Evolutionary conservation across 768 basidiomycete species (phyloP).

Genomic region (Pholiota microspora): DNA sequence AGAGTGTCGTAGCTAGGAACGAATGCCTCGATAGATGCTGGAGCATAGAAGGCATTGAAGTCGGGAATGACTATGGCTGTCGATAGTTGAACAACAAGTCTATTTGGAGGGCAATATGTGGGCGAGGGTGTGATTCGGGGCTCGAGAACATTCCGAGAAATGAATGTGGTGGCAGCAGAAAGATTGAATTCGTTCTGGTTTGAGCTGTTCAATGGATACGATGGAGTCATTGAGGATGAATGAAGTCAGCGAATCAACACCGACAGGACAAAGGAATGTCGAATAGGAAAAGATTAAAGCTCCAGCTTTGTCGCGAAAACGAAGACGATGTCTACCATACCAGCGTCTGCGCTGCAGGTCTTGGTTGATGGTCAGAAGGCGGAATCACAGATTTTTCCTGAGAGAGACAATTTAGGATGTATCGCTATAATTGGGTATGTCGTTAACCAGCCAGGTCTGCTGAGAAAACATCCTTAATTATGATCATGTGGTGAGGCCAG

Average conservation of each 20-base stretch:
- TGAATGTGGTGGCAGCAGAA: slow-evolving; percentile 9
- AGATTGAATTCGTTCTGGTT: background rate
- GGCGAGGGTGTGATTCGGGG: slow-evolving; percentile 33
- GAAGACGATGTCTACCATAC: slow-evolving; percentile 26
- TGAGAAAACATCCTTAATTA: background rate
- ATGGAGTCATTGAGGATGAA: slow-evolving; percentile 5
- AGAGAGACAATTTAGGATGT: slow-evolving; percentile 4
- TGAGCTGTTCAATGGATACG: background rate
- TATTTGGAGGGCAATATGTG: slow-evolving; percentile 34
- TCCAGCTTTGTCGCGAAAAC: slow-evolving; percentile 12
- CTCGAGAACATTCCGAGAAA: slow-evolving; percentile 17
- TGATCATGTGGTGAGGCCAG: slow-evolving; percentile 4
- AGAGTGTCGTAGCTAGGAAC: slow-evolving; percentile 44
- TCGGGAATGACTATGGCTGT: slow-evolving; percentile 49
- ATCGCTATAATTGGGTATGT: slow-evolving; percentile 15
- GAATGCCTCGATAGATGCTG: slow-evolving; percentile 41
- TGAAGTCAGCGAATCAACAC: slow-evolving; percentile 5
- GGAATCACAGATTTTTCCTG: slow-evolving; percentile 6
- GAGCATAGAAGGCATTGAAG: slow-evolving; percentile 41
- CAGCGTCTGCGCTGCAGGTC: slow-evolving; percentile 23
- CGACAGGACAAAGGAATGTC: background rate
- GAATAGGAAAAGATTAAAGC: slow-evolving; percentile 9
- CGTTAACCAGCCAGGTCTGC: slow-evolving; percentile 1
- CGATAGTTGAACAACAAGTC: slow-evolving; percentile 47
- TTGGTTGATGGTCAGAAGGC: slow-evolving; percentile 13